These are phyloP conservation scores for Amorphotheca resinae DNA, from an alignment of 495 filamentous ascomycete species.

Conservation along the genomic window DNA sequence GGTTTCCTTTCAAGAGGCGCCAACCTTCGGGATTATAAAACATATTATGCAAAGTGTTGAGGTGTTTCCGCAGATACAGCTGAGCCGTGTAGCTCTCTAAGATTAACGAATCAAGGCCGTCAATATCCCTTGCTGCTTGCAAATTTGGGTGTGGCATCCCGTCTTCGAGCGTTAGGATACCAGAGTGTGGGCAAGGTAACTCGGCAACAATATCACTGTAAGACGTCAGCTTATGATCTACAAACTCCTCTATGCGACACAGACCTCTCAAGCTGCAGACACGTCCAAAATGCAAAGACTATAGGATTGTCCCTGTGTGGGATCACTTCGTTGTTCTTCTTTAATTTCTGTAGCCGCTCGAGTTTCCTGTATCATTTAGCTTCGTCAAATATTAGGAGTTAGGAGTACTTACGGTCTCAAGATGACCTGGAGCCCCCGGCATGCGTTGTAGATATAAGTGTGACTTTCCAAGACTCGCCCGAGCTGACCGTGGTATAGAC, in stretches of 20 bases:
- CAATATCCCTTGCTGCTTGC: conserved; percentile 24
- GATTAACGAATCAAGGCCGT: conserved; percentile 37
- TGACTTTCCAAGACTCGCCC: conserved; percentile 83
- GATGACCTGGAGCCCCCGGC: conserved; percentile 62
- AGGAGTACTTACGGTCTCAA: conserved; percentile 52
- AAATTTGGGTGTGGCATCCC: conserved; percentile 52
- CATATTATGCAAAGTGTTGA: conserved; percentile 73
- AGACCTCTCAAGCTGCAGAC: conserved; percentile 84
- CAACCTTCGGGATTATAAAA: conserved; percentile 50
- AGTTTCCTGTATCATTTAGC: conserved; percentile 22
- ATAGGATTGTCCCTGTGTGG: conserved; percentile 39
- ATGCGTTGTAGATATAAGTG: conserved; percentile 72
- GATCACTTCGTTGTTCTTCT: background rate
- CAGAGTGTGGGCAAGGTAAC: conserved; percentile 67
- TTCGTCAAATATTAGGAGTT: background rate
- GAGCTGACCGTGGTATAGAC: conserved; percentile 78
- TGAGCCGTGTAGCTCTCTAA: conserved; percentile 78
- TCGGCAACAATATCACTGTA: conserved; percentile 83
- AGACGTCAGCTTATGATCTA: conserved; percentile 6
- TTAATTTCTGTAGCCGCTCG: conserved; percentile 22
- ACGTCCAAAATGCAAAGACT: conserved; percentile 84
- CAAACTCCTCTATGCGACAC: background rate
- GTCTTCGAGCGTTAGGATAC: conserved; percentile 59
- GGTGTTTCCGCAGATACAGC: conserved; percentile 68
- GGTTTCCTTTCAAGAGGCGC: background rate